These are phyloP conservation scores for Pythium phragmitis DNA, from an alignment of 352 stramenopile genomes.

Conservation along the genomic window DNA sequence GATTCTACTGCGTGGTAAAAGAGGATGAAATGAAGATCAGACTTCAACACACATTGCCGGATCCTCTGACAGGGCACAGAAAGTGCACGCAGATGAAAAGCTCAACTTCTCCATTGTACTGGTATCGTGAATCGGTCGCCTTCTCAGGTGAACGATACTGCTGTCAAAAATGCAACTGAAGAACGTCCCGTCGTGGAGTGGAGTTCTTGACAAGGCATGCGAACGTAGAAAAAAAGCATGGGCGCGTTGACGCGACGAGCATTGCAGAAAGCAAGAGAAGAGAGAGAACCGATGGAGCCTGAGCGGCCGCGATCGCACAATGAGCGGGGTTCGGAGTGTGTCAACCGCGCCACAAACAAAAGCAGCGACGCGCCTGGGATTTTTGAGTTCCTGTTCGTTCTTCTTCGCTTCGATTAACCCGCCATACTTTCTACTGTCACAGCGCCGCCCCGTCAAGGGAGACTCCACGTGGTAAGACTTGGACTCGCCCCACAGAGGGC, in stretches of 20 bases:
- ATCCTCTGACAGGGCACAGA: no score
- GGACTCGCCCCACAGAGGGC: conserved; percentile 12
- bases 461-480: conserved; percentile 19
- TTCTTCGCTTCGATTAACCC: conserved; percentile 32
- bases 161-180: conserved; percentile 1
- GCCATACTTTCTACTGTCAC: conserved; percentile 41
- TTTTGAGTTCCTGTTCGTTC: conserved; percentile 25
- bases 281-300: background rate
- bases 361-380: conserved; percentile 5
- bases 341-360: conserved; percentile 10
- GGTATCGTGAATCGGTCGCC: background rate
- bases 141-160: background rate
- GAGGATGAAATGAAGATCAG: conserved; percentile 13
- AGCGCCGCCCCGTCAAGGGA: conserved; percentile 19
- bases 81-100: background rate
- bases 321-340: background rate
- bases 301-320: background rate
- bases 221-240: background rate
- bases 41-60: background rate
- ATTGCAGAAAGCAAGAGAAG: background rate
- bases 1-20: background rate
- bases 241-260: background rate
- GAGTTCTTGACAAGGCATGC: background rate
- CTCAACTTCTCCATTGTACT: background rate
- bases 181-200: background rate